Evolutionary conservation across 1,139 yeast genomes (phyloP), one percentile per base, ranked within the genome.

Genomic region (Diutina neorugosa): DNA sequence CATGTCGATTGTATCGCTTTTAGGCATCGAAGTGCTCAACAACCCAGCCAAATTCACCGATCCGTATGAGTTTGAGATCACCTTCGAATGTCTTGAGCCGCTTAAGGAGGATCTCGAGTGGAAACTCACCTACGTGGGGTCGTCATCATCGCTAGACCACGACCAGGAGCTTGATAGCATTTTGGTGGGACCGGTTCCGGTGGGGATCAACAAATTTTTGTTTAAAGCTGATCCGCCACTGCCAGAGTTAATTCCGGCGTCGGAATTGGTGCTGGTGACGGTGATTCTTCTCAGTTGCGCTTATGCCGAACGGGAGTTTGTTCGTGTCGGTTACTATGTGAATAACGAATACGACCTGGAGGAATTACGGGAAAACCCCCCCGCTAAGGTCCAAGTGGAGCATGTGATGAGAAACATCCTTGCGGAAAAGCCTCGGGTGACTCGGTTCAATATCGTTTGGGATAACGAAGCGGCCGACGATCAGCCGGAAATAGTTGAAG

Each of bases 341-440:
- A 93, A 93, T 69, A 93, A 93, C 67, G 99, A 93, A 65, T 93
- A 93, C 63, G 97, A 93, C 63, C 76, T 84, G 12, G 98, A 91
- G 65, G 98, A 93, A 62, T 71, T 93, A 62, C 77, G 96, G 57
- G 96, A 89, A 62, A 89, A 88, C 60, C 98, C 98, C 1, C 98
- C 98, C 1, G 80, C 84, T 9, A 88, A 89, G 65, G 97, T 93
- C 1, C 96, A 88, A 63, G 91, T 93, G 16, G 97, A 91, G 54
- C 95, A 86, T 63, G 96, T 93, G 44, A 96, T 88, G 48, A 78
- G 99, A 63, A 94, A 91, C 67, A 88, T 93, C 52, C 73, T 94
- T 56, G 98, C 98, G 1, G 98, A 94, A 65, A 94, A 93, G 71
- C 99, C 99, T 42, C 76, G 98, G 60, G 98, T 94, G 44, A 93